A percentile compares a stretch with the other conserved stretches of the same genome.
Evolutionary conservation across 495 filamentous ascomycete species (phyloP).

Genomic region (Chaetomium cochliodes): DNA sequence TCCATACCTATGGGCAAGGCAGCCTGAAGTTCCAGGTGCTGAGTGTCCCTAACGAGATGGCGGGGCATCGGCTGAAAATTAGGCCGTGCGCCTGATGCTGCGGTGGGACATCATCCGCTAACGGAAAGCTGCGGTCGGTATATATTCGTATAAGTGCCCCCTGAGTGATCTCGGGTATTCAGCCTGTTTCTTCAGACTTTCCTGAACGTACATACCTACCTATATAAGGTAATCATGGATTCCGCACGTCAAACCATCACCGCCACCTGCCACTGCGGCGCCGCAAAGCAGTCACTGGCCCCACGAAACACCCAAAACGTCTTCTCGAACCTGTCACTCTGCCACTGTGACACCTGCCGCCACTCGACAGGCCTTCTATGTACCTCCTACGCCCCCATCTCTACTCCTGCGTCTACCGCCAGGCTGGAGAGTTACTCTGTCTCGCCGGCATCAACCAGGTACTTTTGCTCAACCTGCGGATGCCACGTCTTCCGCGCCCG

Average conservation of each 20-base stretch:
- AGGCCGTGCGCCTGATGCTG: too few species aligned
- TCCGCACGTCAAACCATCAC: background rate
- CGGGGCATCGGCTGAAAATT: background rate
- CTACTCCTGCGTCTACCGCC: constrained; percentile 35
- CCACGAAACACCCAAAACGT: background rate
- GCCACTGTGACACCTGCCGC: constrained; percentile 65
- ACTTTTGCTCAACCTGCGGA: constrained; percentile 69
- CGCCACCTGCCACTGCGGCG: constrained; percentile 60
- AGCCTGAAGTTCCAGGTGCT: too few species aligned
- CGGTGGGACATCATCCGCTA: too few species aligned
- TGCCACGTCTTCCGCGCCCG: constrained; percentile 55
- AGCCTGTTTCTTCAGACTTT: background rate
- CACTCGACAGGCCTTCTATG: constrained; percentile 58
- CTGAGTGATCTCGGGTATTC: background rate
- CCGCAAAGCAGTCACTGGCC: constrained; percentile 43
- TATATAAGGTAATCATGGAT: background rate
- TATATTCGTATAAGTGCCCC: background rate
- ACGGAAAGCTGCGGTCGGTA: too few species aligned
- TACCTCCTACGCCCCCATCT: constrained; percentile 50
- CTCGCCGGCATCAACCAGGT: constrained; percentile 43
- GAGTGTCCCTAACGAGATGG: too few species aligned
- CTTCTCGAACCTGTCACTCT: constrained; percentile 43
- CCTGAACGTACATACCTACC: background rate
- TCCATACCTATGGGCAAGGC: too few species aligned
- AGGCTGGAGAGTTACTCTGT: constrained; percentile 50